phyloP scores from a whole-genome alignment of 2,329 filamentous ascomycete genomes.

The Colletotrichum ledebouriae region DNA sequence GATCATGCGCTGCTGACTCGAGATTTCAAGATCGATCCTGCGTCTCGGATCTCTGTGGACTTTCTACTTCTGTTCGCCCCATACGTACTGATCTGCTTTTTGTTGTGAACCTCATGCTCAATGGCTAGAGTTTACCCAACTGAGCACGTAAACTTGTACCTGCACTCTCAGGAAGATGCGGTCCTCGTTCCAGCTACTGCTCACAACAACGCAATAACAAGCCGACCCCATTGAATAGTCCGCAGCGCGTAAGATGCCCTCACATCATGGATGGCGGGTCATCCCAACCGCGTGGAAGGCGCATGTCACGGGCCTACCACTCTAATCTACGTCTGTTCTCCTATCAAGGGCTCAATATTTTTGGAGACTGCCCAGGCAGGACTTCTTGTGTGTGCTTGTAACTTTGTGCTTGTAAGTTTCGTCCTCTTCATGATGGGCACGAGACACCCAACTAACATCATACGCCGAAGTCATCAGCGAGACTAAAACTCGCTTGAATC shows the following conservation, averaged over 20 bases:
- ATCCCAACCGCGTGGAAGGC: slow-evolving; percentile 69
- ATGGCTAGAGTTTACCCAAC: too few relatives aligned
- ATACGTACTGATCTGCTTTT: neutral
- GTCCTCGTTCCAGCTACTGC: too few relatives aligned
- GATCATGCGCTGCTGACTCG: too few relatives aligned
- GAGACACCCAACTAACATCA: neutral
- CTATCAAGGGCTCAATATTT: slow-evolving; percentile 70
- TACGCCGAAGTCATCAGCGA: slow-evolving; percentile 68
- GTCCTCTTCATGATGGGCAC: neutral
- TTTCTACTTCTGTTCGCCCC: slow-evolving; percentile 4
- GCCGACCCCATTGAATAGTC: too few relatives aligned
- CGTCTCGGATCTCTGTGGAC: neutral
- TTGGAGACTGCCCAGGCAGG: slow-evolving; percentile 77
- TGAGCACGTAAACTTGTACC: too few relatives aligned
- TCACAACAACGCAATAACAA: too few relatives aligned
- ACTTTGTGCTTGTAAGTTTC: slow-evolving; percentile 66
- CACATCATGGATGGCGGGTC: slow-evolving; percentile 12
- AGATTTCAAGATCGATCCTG: neutral
- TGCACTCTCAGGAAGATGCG: too few relatives aligned
- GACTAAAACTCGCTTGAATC: slow-evolving; percentile 70
- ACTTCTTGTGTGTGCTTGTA: slow-evolving; percentile 75
- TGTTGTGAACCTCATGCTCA: too few relatives aligned
- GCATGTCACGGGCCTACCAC: slow-evolving; percentile 75
- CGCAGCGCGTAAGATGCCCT: slow-evolving; percentile 2
- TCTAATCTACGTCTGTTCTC: slow-evolving; percentile 60